Conservation (phyloP, 2,329 filamentous ascomycete species). For the Nemania diffusa region DNA sequence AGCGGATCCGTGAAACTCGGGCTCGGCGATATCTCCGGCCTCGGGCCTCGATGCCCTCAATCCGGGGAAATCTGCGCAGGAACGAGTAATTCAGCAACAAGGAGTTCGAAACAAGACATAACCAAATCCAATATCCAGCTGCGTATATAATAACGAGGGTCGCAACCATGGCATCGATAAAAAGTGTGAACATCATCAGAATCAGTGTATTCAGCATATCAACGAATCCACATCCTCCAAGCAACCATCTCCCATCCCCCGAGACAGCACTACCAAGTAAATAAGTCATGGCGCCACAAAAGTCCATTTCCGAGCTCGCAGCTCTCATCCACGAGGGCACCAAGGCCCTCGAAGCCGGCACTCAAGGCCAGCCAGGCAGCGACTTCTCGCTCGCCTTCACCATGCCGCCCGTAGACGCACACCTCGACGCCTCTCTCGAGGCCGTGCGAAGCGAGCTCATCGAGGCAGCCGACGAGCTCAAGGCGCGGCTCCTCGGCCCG, state of each 20-base stretch:
- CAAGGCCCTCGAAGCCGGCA: conserved; percentile 33
- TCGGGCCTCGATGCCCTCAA: conserved; percentile 24
- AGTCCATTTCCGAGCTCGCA: conserved; percentile 42
- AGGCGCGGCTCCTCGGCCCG: conserved; percentile 39
- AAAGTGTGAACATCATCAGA: background rate
- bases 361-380: conserved; percentile 36
- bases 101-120: background rate
- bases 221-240: background rate
- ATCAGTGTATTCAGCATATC: background rate
- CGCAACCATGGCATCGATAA: conserved; percentile 6
- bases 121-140: background rate
- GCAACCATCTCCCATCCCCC: background rate
- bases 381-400: conserved; percentile 42
- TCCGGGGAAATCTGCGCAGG: background rate
- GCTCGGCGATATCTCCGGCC: conserved; percentile 30
- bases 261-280: background rate
- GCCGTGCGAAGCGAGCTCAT: conserved; percentile 35
- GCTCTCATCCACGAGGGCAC: conserved; percentile 39
- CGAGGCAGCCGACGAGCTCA: conserved; percentile 44
- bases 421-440: conserved; percentile 34
- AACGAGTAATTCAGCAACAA: background rate
- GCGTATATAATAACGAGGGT: conserved; percentile 9
- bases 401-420: conserved; percentile 18
- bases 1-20: conserved; percentile 15
- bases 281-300: conserved; percentile 38